Conservation (phyloP, 495 filamentous ascomycete species). For the Mytilinidion resinicola region DNA sequence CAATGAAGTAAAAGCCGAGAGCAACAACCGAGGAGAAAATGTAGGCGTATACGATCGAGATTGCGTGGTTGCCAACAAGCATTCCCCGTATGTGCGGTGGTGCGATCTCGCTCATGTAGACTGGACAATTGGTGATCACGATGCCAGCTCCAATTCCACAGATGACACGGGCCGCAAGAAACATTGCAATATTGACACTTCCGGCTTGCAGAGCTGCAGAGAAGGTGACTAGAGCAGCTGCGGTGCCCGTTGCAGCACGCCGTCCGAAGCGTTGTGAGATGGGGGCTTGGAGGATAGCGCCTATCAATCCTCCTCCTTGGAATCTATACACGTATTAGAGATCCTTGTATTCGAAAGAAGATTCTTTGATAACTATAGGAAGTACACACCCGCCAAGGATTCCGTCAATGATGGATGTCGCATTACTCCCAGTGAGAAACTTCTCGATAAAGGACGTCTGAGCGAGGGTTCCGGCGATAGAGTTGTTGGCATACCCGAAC, state of each 20-base stretch:
- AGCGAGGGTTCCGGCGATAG: conserved; percentile 6
- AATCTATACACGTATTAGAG: not conserved
- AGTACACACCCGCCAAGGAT: conserved; percentile 2
- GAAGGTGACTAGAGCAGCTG: conserved; percentile 17
- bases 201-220: conserved; percentile 22
- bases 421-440: not conserved
- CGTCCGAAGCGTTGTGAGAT: conserved; percentile 4
- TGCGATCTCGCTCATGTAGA: conserved; percentile 33
- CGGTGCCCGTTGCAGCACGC: conserved; percentile 17
- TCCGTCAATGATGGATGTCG: not conserved
- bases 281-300: conserved; percentile 1
- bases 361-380: not conserved
- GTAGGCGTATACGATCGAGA: conserved; percentile 1
- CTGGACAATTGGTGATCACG: conserved; percentile 27
- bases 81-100: conserved; percentile 27
- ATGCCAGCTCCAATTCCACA: conserved; percentile 29
- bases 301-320: conserved; percentile 5
- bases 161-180: conserved; percentile 23
- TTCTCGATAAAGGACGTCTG: conserved; percentile 4
- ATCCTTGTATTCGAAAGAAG: not conserved
- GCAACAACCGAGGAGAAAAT: not conserved
- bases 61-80: conserved; percentile 18
- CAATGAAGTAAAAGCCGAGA: not conserved
- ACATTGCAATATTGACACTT: conserved; percentile 23
- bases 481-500: not conserved